Evolutionary conservation across 176 grass and related monocot species (phyloP), one percentile per base, ranked within the genome.

Genomic region (Zoysia pacifica): DNA sequence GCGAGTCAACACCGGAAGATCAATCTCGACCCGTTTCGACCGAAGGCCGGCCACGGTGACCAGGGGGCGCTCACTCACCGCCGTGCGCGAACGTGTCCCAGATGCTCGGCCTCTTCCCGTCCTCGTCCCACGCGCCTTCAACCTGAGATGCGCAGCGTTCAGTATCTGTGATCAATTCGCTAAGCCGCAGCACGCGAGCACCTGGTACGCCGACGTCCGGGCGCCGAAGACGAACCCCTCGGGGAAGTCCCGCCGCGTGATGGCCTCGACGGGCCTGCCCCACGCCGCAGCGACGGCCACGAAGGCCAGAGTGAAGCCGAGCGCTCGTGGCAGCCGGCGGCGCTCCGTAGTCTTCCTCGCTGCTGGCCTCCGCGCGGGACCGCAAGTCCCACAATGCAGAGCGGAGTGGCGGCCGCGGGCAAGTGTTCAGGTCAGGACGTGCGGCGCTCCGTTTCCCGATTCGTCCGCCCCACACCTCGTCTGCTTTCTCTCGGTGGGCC

Each of bases 181-280:
- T 28, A 28, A 28, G 28, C 28, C 28, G 28, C 4, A 2, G 54
- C 5, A 4, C 15, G 28, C 4, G 16, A 15, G 47, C 62, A 74
- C 83, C 63, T 86, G 70, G 46, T 68, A 86, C 9, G 84, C 62
- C 35, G 84, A 86, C 9, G 84, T 50, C 5, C 69, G 69, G 62
- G 84, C 70, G 38, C 84, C 77, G 70, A 80, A 86, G 62, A 86
- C 70, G 70, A 86, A 86, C 2, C 65, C 84, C 5, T n/a, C 20
- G 3, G 70, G 82, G 10, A 86, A 86, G 18, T 86, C 77, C 0
- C 51, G 4, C 40, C 77, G 43, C 37, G 51, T 68, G 52, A 74
- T 63, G 43, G 74, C 55, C n/a, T 6, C 58, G 6, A 9, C 58
- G 58, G 19, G 35, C 19, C 3, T 7, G 55, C 7, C 5, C 54